phyloP scores from a whole-genome alignment of 768 basidiomycete genomes.

The Rhizopogon rudus region DNA sequence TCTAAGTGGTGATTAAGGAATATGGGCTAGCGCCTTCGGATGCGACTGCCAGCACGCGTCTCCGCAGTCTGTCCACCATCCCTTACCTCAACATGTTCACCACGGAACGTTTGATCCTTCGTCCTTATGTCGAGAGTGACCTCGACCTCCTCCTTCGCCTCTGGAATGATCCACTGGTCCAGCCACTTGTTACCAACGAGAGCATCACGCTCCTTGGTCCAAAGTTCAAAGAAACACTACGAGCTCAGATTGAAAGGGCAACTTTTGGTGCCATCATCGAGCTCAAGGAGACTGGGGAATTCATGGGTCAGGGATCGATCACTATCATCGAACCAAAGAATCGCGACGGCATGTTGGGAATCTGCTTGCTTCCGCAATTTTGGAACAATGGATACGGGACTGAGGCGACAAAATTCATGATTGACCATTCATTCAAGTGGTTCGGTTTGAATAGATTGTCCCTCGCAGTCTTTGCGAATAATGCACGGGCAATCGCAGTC shows the following conservation, averaged over 20 bases:
- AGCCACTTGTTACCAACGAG: slow-evolving; percentile 11
- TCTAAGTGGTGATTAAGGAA: not conserved
- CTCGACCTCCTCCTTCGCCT: slow-evolving; percentile 23
- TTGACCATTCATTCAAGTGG: slow-evolving; percentile 36
- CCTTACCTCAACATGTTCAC: slow-evolving; percentile 15
- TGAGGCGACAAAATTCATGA: slow-evolving; percentile 35
- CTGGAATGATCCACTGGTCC: slow-evolving; percentile 27
- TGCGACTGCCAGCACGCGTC: too few species aligned
- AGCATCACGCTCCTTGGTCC: slow-evolving; percentile 10
- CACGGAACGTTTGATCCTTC: slow-evolving; percentile 30
- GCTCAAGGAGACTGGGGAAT: slow-evolving; percentile 21
- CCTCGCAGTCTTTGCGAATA: slow-evolving; percentile 33
- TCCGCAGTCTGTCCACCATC: not conserved
- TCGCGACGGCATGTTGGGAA: slow-evolving; percentile 27
- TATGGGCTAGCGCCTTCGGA: not conserved
- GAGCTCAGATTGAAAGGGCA: slow-evolving; percentile 18
- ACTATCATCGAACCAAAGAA: slow-evolving; percentile 20
- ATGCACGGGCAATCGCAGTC: slow-evolving; percentile 32
- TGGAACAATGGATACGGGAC: slow-evolving; percentile 39
- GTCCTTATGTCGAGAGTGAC: slow-evolving; percentile 27
- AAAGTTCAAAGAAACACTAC: slow-evolving; percentile 15
- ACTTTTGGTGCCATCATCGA: slow-evolving; percentile 25
- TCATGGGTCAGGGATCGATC: slow-evolving; percentile 29
- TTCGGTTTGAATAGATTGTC: slow-evolving; percentile 37
- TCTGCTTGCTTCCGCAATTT: slow-evolving; percentile 25